Evolutionary conservation across 2,329 filamentous ascomycete species (phyloP).

Genomic region (Colletotrichum sansevieriae): DNA sequence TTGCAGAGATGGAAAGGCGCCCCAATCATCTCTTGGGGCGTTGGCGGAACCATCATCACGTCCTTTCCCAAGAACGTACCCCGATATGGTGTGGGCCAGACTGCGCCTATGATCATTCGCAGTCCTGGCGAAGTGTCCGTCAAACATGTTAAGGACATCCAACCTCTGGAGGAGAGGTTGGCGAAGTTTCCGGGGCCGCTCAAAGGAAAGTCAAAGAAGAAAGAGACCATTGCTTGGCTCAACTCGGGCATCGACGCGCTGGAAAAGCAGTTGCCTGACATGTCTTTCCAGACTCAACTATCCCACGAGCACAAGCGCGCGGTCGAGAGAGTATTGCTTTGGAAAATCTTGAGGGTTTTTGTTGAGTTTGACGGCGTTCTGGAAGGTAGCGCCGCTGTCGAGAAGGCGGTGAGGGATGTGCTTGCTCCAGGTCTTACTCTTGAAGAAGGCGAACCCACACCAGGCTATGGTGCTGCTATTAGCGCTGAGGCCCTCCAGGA

Average conservation of each 20-base stretch:
- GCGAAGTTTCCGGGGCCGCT: conserved; percentile 91
- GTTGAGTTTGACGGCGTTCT: conserved; percentile 88
- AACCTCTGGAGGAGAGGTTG: conserved; percentile 78
- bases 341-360: conserved; percentile 86
- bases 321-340: conserved; percentile 85
- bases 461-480: conserved; percentile 44
- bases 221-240: conserved; percentile 88
- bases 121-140: conserved; percentile 85
- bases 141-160: conserved; percentile 79
- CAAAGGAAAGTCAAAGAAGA: conserved; percentile 93
- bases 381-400: conserved; percentile 78
- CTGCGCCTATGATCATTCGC: conserved; percentile 82
- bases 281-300: conserved; percentile 60
- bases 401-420: conserved; percentile 80
- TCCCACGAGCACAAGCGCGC: conserved; percentile 76
- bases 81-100: conserved; percentile 82
- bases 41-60: conserved; percentile 84
- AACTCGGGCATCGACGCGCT: conserved; percentile 79
- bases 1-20: conserved; percentile 91
- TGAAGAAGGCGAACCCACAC: conserved; percentile 45
- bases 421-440: conserved; percentile 71
- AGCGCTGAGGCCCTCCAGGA: conserved; percentile 46
- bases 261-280: conserved; percentile 69
- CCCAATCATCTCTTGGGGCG: conserved; percentile 88
- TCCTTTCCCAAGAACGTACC: conserved; percentile 92